Base-by-base conservation (phyloP, 352 stramenopile genomes). In the Globisporangium mamillatum region DNA sequence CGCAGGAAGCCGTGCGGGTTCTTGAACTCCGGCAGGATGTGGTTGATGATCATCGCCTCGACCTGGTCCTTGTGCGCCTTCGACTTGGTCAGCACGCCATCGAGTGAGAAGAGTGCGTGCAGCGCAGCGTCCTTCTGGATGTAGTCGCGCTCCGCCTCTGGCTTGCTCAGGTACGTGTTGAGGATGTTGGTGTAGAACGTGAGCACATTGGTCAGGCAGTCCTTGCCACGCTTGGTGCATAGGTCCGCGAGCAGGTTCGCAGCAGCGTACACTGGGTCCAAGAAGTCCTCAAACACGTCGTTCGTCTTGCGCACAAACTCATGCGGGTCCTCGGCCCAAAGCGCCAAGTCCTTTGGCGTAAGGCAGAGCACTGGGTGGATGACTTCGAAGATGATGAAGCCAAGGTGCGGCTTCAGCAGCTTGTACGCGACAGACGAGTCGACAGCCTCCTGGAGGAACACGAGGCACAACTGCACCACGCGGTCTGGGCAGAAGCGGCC, bases 231-330 rank as follows among this genome's bases (percentile, higher is more conserved):
- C 77, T 98, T 96, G 48, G 97, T 98, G 67, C 97, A 98, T 41
- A 98, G 69, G 61, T 98, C 94, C 0, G 91, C 88, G 6, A 99
- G 86, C n/a, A 99, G 68, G 58, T 97, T 98, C 48, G 97, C 86
- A 14, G 96, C 97, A 0, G 92, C 94, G 81, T 97, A 97, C 29
- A 96, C 85, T 0, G 97, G 97, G 75, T 98, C 95, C 46, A 99
- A 86, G 76, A 98, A 99, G 72, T 99, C 97, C 54, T 98, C 93
- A 67, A 99, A 89, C n/a, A 98, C 95, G 75, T 98, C 96, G 82
- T 98, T 98, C 36, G 96, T 95, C 79, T 98, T 97, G 75, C 97
- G 93, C 27, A 99, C 94, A 82, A 99, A 99, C 79, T 99, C 97
- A 68, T 98, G 92, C 56, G 97, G 97, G 77, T 99, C 97, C 41